Evolutionary conservation across 768 basidiomycete species (phyloP).

Genomic region (Leucocoprinus leucothites): DNA sequence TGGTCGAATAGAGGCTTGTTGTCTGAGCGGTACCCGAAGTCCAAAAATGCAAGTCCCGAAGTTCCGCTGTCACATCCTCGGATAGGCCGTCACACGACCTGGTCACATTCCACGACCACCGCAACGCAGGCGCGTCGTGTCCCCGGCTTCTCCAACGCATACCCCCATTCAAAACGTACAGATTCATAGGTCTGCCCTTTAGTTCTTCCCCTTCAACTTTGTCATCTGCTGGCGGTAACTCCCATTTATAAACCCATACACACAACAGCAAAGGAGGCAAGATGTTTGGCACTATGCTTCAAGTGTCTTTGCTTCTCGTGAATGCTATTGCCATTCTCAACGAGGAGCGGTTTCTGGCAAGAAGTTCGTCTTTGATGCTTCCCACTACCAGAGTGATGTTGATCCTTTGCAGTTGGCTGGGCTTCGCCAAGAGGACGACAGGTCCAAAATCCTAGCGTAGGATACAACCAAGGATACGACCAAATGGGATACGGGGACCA

Average conservation of each 20-base stretch:
- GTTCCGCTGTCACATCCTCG: conserved; percentile 4
- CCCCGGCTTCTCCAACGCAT: neutral
- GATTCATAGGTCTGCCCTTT: neutral
- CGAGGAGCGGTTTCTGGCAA: conserved; percentile 93
- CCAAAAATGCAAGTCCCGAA: too few relatives aligned
- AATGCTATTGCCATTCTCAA: conserved; percentile 95
- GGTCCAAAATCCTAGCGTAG: conserved; percentile 50
- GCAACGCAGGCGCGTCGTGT: conserved; percentile 5
- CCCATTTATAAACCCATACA: neutral
- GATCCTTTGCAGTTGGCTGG: conserved; percentile 74
- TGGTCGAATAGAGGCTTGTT: conserved; percentile 16
- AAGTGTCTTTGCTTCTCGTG: conserved; percentile 83
- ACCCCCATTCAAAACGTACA: neutral
- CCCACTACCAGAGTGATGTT: neutral
- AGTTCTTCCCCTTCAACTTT: neutral
- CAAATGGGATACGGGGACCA: conserved; percentile 55
- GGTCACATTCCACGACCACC: neutral
- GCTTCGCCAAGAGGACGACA: conserved; percentile 57
- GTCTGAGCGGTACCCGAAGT: too few relatives aligned
- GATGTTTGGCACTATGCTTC: conserved; percentile 70
- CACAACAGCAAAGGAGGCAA: neutral
- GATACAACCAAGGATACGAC: conserved; percentile 68
- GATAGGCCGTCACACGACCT: conserved; percentile 2
- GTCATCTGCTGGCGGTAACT: conserved; percentile 7
- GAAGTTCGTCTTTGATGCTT: conserved; percentile 54